Evolutionary conservation across 108 stramenopile genomes (phyloP), one percentile per base, ranked within the genome.

Genomic region (Conticribra guillardii): DNA sequence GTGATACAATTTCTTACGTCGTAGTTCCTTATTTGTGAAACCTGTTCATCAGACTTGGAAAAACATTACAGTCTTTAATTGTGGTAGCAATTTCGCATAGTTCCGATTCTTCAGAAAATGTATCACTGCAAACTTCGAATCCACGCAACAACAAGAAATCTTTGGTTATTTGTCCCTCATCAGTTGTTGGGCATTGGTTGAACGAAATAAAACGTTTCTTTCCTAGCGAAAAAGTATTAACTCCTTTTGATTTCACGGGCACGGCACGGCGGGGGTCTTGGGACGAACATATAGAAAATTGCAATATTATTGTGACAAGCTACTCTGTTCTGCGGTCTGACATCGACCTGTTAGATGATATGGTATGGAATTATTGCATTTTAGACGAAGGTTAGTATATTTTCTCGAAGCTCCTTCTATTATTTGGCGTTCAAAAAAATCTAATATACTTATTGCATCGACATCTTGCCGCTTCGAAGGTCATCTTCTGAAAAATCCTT

Each of bases 401-500:
- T 41, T 21, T 19, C 41, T 63, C 51, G 17, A 3, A 17, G 56
- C 1, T 33, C 52, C 4, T 27, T 52, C 11, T 4, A n/a, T n/a
- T n/a, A n/a, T n/a, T n/a, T 24, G 3, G 31, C 52, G 26, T 14
- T 21, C 60, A 24, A 45, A 33, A 3, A 18, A 17, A 3, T 21
- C 64, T 65, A 16, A 34, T 2, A 31, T 21, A 4, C n/a, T 48
- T 23, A 41, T 18, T 48, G 4, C n/a, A n/a, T n/a, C n/a, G n/a
- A n/a, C n/a, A n/a, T n/a, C n/a, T n/a, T n/a, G n/a, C n/a, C n/a
- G n/a, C n/a, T n/a, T n/a, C n/a, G n/a, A n/a, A n/a, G 98, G 96
- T 2, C 98, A 98, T 79, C 56, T 96, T 23, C 54, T 97, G 41
- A 96, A 95, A 66, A 98, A 98, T 62, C 96, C 95, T 7, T 91